Evolutionary conservation across 148 eudicot species (phyloP).

Genomic region (Cornus suecica): DNA sequence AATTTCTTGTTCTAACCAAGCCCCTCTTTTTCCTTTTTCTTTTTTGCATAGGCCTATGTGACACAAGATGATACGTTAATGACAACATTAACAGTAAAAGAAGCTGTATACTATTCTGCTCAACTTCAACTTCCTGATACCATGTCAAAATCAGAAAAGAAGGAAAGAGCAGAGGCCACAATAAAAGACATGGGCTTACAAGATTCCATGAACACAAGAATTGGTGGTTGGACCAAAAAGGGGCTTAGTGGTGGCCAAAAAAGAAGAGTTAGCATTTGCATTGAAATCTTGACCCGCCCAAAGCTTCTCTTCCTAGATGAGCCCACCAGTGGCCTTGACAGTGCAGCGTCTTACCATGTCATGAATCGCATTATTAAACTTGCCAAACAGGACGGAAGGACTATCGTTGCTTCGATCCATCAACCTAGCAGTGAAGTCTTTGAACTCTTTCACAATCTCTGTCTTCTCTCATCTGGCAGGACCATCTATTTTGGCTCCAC

Average conservation of each 20-base stretch:
- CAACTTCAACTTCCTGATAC: conserved; percentile 35
- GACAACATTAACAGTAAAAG: conserved; percentile 32
- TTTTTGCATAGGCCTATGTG: conserved; percentile 24
- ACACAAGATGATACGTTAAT: conserved; percentile 37
- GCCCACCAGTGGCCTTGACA: conserved; percentile 18
- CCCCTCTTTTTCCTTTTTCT: not conserved
- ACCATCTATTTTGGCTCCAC: conserved; percentile 57
- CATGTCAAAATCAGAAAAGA: conserved; percentile 36
- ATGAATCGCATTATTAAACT: conserved; percentile 13
- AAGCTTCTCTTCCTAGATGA: conserved; percentile 30
- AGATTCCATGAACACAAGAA: conserved; percentile 34
- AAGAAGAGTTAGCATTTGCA: conserved; percentile 40
- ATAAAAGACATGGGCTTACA: conserved; percentile 34
- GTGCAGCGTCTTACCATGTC: conserved; percentile 21
- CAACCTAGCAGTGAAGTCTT: conserved; percentile 21
- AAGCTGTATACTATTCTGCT: conserved; percentile 34
- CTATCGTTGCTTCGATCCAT: conserved; percentile 12
- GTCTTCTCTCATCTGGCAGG: conserved; percentile 54
- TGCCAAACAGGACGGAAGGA: conserved; percentile 17
- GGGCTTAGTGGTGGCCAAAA: conserved; percentile 39
- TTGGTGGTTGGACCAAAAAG: conserved; percentile 34
- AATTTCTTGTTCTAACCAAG: too few species aligned
- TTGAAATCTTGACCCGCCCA: conserved; percentile 28
- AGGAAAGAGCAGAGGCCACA: conserved; percentile 25
- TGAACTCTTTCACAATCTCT: conserved; percentile 38